Evolutionary conservation across 2,329 filamentous ascomycete species (phyloP), one percentile per base, ranked within the genome.

Genomic region (Xylariaceae sp.): DNA sequence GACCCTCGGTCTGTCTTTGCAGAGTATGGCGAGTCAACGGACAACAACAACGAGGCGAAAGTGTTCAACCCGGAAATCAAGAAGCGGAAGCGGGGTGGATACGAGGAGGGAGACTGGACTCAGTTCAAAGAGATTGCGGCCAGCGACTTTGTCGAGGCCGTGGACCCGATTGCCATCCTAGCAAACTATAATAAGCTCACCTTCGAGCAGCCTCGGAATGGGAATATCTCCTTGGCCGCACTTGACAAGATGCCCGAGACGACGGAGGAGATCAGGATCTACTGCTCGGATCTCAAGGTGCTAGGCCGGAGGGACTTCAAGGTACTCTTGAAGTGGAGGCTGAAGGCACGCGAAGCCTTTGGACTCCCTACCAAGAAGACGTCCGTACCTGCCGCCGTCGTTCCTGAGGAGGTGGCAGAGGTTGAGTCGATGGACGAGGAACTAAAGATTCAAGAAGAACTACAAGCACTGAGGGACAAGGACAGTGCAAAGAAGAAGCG

Each of bases 61-160:
- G 92, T 98, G 2, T 98, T 90, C 69, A 95, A 98, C 46, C 92
- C 92, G 0, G 92, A 98, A 56, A 71, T 86, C 55, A 98, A 96
- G 72, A 98, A 95, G 76, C 72, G 92, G 38, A 96, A 95, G 75
- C 74, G 92, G 68, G 90, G 94, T 28, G 92, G 92, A 70, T 98
- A 98, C 46, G 90, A 96, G 46, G 92, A 98, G 60, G 90, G 87
- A 22, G 88, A 98, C 46, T 94, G 82, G 59, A 90, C 79, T 4
- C 86, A 94, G 50, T 94, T 83, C 67, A 94, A 95, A 57, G 86
- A 94, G 53, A 75, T 84, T 3, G 67, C 86, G 0, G 90, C 89
- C 1, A 92, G 81, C 56, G 87, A 95, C 35, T 98, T 96, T 55
- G 89, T 98, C 42, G 83, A 96, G 53, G 94, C 88, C 0, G 78